Evolutionary conservation across 495 filamentous ascomycete species (phyloP), one percentile per base, ranked within the genome.

Genomic region (Letharia columbiana): DNA sequence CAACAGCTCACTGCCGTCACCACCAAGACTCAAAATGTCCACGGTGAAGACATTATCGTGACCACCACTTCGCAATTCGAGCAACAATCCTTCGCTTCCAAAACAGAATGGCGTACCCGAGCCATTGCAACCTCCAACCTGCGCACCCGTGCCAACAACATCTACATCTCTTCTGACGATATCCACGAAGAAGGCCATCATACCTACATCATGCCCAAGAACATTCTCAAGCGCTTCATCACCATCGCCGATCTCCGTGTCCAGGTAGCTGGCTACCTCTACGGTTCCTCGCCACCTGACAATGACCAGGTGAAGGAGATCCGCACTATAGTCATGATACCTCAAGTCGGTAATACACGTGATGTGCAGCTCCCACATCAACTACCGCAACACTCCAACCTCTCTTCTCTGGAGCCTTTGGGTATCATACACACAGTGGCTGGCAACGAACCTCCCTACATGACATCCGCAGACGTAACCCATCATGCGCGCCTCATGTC

Each of bases 241-340:
- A 92, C 90, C 66, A 96, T 99, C 71, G 89, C 95, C 58, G 95
- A 99, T 81, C 85, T 99, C 42, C 91, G 95, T 35, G 91, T 96
- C 60, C 95, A 99, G 75, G 92, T 98, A 37, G 90, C 92, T 3
- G 95, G 92, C 35, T 99, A 96, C 74, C 82, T 99, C 15, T 99
- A 98, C 74, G 95, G 95, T 72, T 85, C 86, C 66, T 96, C 93
- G 11, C 92, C 94, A 3, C 86, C 89, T 18, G 95, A 98, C 76
- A 96, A 96, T 71, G 89, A 94, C 65, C 89, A 96, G 69, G 90
- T 99, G 73, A 99, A 98, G 82, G 95, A 99, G 75, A 86, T 99
- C 71, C 86, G 86, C 61, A 93, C 90, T 68, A 96, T 99, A 73
- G 92, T 96, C 71, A 94, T 99, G 91, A 82, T 98, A 35, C 95